These are phyloP conservation scores for Isochrysis galbana DNA, from an alignment of 78 protist genomes.

Conservation along the genomic window DNA sequence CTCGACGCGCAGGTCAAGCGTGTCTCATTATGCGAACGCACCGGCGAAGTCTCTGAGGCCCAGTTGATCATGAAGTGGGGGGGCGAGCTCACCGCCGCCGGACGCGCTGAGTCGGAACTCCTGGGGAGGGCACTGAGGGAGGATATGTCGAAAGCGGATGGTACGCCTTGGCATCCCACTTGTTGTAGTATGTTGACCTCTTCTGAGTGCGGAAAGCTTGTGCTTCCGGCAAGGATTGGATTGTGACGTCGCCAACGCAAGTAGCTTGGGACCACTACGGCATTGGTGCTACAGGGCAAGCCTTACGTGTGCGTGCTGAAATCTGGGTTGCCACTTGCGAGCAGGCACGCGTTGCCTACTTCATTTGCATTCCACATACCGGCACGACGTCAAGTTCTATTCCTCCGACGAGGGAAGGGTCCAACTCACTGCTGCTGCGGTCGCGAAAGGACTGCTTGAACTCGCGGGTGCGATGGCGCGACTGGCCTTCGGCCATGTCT, in stretches of 20 bases:
- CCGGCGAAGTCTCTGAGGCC: too few species aligned
- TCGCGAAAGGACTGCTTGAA: slow-evolving; percentile 57
- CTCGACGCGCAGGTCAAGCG: too few species aligned
- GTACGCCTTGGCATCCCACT: too few species aligned
- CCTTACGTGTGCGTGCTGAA: too few species aligned
- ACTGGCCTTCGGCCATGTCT: slow-evolving; percentile 46
- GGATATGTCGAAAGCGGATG: neutral
- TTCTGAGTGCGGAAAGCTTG: too few species aligned
- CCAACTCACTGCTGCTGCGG: slow-evolving; percentile 65
- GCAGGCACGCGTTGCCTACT: neutral
- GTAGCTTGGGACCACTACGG: too few species aligned
- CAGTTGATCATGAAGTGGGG: slow-evolving; percentile 61
- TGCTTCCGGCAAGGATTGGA: too few species aligned
- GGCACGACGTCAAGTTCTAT: slow-evolving; percentile 72
- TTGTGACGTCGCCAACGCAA: too few species aligned
- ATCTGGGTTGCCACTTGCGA: too few species aligned
- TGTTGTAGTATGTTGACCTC: too few species aligned
- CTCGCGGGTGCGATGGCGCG: slow-evolving; percentile 69
- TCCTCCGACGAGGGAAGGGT: slow-evolving; percentile 62
- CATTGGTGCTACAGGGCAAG: too few species aligned
- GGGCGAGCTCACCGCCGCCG: slow-evolving; percentile 64
- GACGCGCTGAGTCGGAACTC: slow-evolving; percentile 39
- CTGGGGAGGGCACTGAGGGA: neutral
- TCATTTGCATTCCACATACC: slow-evolving; percentile 60
- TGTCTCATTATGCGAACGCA: too few species aligned